A percentile compares a stretch with the other conserved stretches of the same genome.
Conservation (phyloP, 257 asterid genomes). For the Gentiana macrophylla region DNA sequence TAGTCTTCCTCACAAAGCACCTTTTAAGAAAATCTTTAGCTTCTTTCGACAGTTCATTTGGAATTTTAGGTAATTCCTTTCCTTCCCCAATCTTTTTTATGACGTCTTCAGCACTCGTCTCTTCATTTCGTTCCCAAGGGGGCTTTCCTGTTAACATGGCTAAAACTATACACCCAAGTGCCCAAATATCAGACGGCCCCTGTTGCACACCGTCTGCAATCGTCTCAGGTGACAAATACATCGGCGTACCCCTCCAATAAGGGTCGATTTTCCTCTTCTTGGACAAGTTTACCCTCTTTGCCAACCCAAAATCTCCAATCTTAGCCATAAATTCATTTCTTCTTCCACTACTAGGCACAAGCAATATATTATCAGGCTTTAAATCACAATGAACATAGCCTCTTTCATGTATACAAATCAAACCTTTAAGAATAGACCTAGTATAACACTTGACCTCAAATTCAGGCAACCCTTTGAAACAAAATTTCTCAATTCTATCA, state of each 20-base stretch:
- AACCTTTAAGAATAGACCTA: conserved; percentile 9
- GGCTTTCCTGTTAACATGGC: conserved; percentile 16
- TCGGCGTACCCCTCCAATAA: conserved; percentile 3
- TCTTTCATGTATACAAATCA: conserved; percentile 3
- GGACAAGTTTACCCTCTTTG: not conserved
- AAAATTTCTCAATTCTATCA: conserved; percentile 2
- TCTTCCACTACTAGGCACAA: not conserved
- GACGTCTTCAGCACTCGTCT: not conserved
- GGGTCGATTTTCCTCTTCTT: conserved; percentile 6
- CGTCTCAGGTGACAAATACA: conserved; percentile 10
- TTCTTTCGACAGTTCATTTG: conserved; percentile 8
- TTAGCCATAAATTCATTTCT: conserved; percentile 3
- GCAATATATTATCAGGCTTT: conserved; percentile 10
- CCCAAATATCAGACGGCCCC: conserved; percentile 9
- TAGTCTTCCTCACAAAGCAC: conserved; percentile 14
- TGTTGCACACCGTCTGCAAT: conserved; percentile 4
- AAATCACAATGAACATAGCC: conserved; percentile 15
- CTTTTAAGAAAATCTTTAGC: conserved; percentile 20
- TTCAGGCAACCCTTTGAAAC: conserved; percentile 10
- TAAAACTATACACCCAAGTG: conserved; percentile 12
- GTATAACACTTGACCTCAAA: conserved; percentile 6
- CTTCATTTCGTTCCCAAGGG: conserved; percentile 3
- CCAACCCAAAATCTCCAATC: conserved; percentile 12
- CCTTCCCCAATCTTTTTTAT: conserved; percentile 3
- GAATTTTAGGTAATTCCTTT: conserved; percentile 5